phyloP scores from a whole-genome alignment of 805 yeast species.

The Novakomyces olei region DNA sequence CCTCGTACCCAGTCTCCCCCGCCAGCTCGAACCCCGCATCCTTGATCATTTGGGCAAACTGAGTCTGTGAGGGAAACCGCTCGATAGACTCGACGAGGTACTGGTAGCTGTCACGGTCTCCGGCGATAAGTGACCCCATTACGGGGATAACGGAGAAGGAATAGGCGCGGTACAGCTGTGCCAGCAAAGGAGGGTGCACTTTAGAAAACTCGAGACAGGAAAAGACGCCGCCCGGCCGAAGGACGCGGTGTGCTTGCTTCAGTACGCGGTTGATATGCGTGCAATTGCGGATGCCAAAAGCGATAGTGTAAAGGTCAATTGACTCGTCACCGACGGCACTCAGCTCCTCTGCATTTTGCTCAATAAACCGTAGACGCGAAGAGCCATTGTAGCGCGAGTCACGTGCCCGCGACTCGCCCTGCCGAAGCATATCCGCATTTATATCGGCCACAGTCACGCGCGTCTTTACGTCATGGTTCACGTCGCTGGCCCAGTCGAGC shows the following conservation, averaged over 20 bases:
- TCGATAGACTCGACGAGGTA: constrained; percentile 86
- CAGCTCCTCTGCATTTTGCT: constrained; percentile 80
- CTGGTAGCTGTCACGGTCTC: constrained; percentile 89
- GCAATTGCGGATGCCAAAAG: constrained; percentile 92
- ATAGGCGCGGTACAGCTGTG: constrained; percentile 63
- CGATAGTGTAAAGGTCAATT: constrained; percentile 87
- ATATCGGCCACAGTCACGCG: constrained; percentile 86
- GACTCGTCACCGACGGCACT: constrained; percentile 68
- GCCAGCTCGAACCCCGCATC: constrained; percentile 88
- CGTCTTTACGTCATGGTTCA: constrained; percentile 50
- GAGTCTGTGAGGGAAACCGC: constrained; percentile 79
- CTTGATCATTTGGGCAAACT: constrained; percentile 74
- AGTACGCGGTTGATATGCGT: constrained; percentile 86
- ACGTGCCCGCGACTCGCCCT: constrained; percentile 62
- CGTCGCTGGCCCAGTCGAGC: constrained; percentile 66
- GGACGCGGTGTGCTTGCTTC: constrained; percentile 82
- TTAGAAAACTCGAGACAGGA: constrained; percentile 91
- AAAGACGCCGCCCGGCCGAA: constrained; percentile 93
- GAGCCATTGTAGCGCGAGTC: constrained; percentile 37
- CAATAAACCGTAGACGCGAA: constrained; percentile 54
- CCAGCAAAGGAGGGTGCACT: constrained; percentile 46
- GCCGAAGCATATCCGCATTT: constrained; percentile 85
- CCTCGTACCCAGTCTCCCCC: constrained; percentile 67
- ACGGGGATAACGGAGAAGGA: constrained; percentile 72
- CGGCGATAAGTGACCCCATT: constrained; percentile 87